Conservation (phyloP, 2,329 filamentous ascomycete species). For the Nemania diffusa region DNA sequence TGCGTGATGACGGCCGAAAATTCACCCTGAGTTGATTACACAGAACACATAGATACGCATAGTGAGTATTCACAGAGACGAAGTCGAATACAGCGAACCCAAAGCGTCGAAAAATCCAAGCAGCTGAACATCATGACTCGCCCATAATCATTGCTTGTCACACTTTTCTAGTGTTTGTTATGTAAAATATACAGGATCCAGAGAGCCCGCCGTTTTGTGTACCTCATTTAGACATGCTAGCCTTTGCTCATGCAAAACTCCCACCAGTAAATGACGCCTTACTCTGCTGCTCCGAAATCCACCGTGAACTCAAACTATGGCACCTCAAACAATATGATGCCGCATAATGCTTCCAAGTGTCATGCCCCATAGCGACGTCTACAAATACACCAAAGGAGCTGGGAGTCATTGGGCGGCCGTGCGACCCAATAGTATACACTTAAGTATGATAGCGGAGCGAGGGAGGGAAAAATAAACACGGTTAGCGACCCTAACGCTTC, state of each 20-base stretch:
- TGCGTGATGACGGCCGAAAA: constrained; percentile 18
- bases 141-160: not conserved
- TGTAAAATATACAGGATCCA: constrained; percentile 22
- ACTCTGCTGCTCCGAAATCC: constrained; percentile 16
- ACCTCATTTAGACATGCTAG: constrained; percentile 21
- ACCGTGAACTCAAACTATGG: constrained; percentile 11
- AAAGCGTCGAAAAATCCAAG: not conserved
- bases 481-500: constrained; percentile 54
- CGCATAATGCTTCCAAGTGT: not conserved
- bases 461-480: not conserved
- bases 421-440: constrained; percentile 26
- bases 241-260: constrained; percentile 22
- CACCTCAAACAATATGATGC: constrained; percentile 13
- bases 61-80: not conserved
- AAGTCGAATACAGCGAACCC: not conserved
- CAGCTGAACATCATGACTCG: not conserved
- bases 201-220: constrained; percentile 27
- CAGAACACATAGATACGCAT: too few species aligned
- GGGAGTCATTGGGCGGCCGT: not conserved
- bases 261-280: constrained; percentile 19
- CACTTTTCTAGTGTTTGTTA: not conserved
- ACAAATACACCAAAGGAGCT: constrained; percentile 26
- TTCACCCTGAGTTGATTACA: constrained; percentile 20
- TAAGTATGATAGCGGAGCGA: not conserved
- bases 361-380: constrained; percentile 19